Evolutionary conservation across 805 yeast species (phyloP).

Genomic region (Myxozyma nipponensis): DNA sequence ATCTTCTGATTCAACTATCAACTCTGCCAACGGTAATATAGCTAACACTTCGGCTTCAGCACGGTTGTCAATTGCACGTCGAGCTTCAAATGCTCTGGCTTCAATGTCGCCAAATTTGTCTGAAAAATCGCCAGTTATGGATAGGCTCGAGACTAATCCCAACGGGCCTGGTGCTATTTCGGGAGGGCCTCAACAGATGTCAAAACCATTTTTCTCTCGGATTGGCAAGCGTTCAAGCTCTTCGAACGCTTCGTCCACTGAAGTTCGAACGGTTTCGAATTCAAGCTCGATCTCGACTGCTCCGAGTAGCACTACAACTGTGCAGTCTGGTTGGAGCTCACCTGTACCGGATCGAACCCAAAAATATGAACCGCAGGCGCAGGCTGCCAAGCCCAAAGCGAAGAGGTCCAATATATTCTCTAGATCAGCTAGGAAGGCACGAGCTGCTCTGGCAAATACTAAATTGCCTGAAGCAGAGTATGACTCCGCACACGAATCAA

Average conservation of each 20-base stretch:
- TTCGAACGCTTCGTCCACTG: not conserved
- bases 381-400: not conserved
- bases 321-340: not conserved
- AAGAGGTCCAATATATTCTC: slow-evolving; percentile 6
- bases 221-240: slow-evolving; percentile 6
- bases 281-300: not conserved
- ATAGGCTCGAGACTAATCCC: no score
- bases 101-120: slow-evolving; percentile 15
- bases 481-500: not conserved
- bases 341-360: not conserved
- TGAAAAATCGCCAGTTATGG: slow-evolving; percentile 6
- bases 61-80: slow-evolving; percentile 1
- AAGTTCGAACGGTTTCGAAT: not conserved
- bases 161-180: no score
- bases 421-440: slow-evolving; percentile 6
- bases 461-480: not conserved
- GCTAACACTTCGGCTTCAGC: not conserved
- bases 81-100: slow-evolving; percentile 8
- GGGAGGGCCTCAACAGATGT: slow-evolving; percentile 1
- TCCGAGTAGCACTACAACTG: not conserved
- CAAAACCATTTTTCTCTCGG: slow-evolving; percentile 2
- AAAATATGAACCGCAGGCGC: not conserved
- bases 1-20: not conserved
- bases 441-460: slow-evolving; percentile 7
- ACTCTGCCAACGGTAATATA: not conserved